Base-by-base conservation (phyloP, 495 filamentous ascomycete species). In the Cercophora scortea region DNA sequence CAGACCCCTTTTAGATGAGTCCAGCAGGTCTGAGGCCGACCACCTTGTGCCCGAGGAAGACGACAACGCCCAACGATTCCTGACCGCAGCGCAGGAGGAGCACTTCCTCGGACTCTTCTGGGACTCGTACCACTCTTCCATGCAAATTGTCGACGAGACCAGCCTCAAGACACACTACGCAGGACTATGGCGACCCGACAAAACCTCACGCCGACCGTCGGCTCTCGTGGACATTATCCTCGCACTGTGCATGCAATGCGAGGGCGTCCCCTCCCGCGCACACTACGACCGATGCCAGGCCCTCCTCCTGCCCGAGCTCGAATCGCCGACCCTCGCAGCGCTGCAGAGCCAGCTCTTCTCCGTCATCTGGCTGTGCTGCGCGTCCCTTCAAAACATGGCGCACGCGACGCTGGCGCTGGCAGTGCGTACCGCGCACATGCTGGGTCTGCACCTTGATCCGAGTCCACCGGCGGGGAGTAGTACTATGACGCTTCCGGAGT, bases 291-390 rank as follows among this genome's bases (percentile, higher is more conserved):
- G 79, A 10, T 72, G 70, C 43, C 73, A 80, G 50, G 59, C 60
- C 8, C 54, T 81, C 0, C 66, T 82, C 2, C 47, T 61, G 3
- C 56, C 60, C 8, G 75, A 81, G 45, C 61, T 74, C n/a, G 65
- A 83, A 55, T 73, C 67, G 32, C 77, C 76, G 0, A 69, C 74
- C 0, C 58, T 80, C 16, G 62, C 67, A 15, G 79, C 77, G 0
- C 55, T 83, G 15, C 79, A 83, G 55, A 75, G 73, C 56, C 69
- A 78, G 49, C 78, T 83, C 46, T 77, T 75, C 7, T 82, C 70
- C 59, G 71, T 76, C 6, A 72, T 83, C 46, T 84, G 83, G 44
- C 71, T 83, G 33, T 75, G 78, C 32, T 79, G 81, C 49, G 77
- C 74, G 7, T 70, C 76, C 13, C 79, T 76, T 46, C 74, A 73